Conservation (phyloP, 176 grass and related monocot genomes). For the Oryza meridionalis region DNA sequence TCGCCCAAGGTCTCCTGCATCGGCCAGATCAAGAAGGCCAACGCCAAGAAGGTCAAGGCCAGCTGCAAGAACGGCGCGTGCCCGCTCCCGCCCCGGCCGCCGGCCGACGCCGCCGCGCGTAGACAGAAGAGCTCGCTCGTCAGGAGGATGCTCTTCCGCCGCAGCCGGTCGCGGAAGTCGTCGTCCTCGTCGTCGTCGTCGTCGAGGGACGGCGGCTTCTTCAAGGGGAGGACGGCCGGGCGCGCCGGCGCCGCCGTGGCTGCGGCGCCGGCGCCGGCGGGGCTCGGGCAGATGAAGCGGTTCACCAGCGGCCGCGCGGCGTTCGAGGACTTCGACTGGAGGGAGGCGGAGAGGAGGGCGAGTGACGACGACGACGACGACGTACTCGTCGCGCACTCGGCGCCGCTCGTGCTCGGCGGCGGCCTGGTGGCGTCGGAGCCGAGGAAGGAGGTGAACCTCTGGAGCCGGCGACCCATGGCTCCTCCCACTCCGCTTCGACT, state of each 20-base stretch:
- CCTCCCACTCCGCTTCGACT: constrained; percentile 55
- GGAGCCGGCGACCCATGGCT: constrained; percentile 78
- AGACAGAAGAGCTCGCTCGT: constrained; percentile 35
- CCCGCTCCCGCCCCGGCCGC: constrained; percentile 31
- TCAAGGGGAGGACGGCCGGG: neutral
- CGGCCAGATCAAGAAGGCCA: constrained; percentile 83
- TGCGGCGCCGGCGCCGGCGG: neutral
- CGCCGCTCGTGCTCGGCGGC: constrained; percentile 68
- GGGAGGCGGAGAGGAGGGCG: constrained; percentile 26
- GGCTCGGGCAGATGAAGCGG: constrained; percentile 80
- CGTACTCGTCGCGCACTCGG: constrained; percentile 67
- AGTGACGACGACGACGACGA: constrained; percentile 29
- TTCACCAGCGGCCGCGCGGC: constrained; percentile 75
- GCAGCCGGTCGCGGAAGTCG: constrained; percentile 42
- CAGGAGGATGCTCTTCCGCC: constrained; percentile 53
- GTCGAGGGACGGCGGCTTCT: constrained; percentile 1
- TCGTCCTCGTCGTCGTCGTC: neutral
- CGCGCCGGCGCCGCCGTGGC: neutral
- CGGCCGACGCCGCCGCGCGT: neutral
- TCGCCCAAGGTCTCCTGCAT: constrained; percentile 93
- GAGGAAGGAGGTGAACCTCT: constrained; percentile 92
- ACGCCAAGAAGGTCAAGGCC: constrained; percentile 29
- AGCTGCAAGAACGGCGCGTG: constrained; percentile 55
- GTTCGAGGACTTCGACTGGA: constrained; percentile 83
- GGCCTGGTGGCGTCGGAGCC: constrained; percentile 58